These are phyloP conservation scores for Ascochyta koolunga DNA, from an alignment of 2,329 filamentous ascomycete species.

Conservation along the genomic window DNA sequence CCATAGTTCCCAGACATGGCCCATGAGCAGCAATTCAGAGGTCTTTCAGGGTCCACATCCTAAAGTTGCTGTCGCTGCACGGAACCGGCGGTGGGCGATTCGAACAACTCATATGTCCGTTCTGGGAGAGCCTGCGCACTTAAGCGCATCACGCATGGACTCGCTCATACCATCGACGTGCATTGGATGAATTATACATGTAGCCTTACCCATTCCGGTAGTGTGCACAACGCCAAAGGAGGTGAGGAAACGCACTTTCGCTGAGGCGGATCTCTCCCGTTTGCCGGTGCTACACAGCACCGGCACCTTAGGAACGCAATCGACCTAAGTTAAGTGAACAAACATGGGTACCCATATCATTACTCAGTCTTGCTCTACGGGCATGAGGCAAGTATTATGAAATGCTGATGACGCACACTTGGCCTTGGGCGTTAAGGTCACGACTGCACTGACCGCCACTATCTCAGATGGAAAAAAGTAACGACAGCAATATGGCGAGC, in stretches of 20 bases:
- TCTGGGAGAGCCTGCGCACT: constrained; percentile 23
- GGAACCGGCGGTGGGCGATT: constrained; percentile 38
- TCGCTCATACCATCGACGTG: not conserved
- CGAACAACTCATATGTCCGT: constrained; percentile 34
- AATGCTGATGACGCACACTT: not conserved
- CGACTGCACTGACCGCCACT: too few species aligned
- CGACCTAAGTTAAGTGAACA: constrained; percentile 12
- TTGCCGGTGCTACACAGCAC: constrained; percentile 35
- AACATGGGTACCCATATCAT: not conserved
- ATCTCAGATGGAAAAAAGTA: too few species aligned
- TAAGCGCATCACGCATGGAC: constrained; percentile 2
- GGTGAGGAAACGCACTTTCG: constrained; percentile 15
- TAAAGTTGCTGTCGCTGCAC: constrained; percentile 26
- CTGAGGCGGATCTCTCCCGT: constrained; percentile 17
- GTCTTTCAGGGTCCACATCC: constrained; percentile 16
- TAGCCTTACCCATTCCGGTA: constrained; percentile 19
- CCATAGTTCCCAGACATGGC: constrained; percentile 11
- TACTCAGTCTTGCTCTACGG: not conserved
- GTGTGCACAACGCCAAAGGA: constrained; percentile 18
- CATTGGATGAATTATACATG: constrained; percentile 16
- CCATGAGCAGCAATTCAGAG: constrained; percentile 15
- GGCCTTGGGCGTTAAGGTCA: not conserved
- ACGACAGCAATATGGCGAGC: not conserved
- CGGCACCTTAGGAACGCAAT: constrained; percentile 21
- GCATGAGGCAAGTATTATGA: not conserved